Evolutionary conservation across 257 asterid species (phyloP), one percentile per base, ranked within the genome.

Genomic region (Nicotiana otophora): DNA sequence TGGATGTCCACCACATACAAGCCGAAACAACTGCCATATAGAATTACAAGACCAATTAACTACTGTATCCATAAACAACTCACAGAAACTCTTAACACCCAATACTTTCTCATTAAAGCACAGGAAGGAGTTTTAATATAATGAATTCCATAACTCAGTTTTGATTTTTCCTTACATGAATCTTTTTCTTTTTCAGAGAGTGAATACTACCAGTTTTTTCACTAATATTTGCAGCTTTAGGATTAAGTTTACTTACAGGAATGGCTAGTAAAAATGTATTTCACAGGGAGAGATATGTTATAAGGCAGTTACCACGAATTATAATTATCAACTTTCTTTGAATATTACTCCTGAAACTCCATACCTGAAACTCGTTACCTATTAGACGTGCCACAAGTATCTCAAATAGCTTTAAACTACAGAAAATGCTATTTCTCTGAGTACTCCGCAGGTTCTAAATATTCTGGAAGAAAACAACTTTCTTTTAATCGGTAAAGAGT

Each of bases 11-110:
- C 90, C 87, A 54, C 96, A 88, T 85, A 92, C 92, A 64, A 94
- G 90, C 72, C 98, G 97, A 89, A 96, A 89, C 93, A 96, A 89
- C 98, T 96, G 95, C 81, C 85, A 83, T 74, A 48, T 14, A 88
- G 70, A 34, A 90, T 85, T 75, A 85, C 64, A 79, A 82, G 82
- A 82, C 82, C 82, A 84, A 84, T 75, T 57, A 68, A 82, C 63
- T 69, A 87, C 77, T 81, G 80, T 23, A 48, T 74, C 62, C 28
- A 74, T 74, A 46, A 68, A 48, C 61, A 74, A 72, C 14, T 72
- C 48, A 17, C 80, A 74, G 15, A 74, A 72, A 74, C 39, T 74
- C 20, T 23, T 26, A 39, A 74, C 60, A 72, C 23, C 33, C 19
- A 63, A 63, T 63, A 63, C 36, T 63, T 63, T 28, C 69, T 63